Evolutionary conservation across 495 filamentous ascomycete genomes (phyloP).

Genomic region (Trichocladium uniseriatum): DNA sequence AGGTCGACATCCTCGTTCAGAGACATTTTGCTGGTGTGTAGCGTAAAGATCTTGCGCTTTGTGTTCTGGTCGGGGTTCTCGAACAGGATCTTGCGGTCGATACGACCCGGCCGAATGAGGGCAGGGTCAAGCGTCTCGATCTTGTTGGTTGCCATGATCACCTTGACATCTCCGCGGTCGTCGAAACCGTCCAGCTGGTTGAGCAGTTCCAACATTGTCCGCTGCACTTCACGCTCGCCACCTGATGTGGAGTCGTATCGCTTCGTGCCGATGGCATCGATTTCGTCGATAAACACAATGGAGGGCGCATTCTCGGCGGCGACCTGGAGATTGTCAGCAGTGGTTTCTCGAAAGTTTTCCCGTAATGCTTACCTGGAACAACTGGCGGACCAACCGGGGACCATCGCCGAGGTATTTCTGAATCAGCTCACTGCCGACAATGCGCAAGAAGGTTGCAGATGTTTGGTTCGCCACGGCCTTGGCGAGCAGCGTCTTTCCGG

Average conservation of each 20-base stretch:
- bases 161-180: slow-evolving; percentile 97
- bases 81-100: slow-evolving; percentile 98
- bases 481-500: slow-evolving; percentile 92
- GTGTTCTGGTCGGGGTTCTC: slow-evolving; percentile 99
- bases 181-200: slow-evolving; percentile 99
- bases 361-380: slow-evolving; percentile 62
- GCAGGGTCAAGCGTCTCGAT: slow-evolving; percentile 97
- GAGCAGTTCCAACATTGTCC: slow-evolving; percentile 96
- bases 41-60: slow-evolving; percentile 98
- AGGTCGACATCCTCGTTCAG: slow-evolving; percentile 90
- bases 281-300: slow-evolving; percentile 99
- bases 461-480: slow-evolving; percentile 99
- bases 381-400: slow-evolving; percentile 85
- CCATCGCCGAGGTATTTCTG: slow-evolving; percentile 99
- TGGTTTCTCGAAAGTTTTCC: background rate
- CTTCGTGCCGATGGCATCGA: slow-evolving; percentile 98
- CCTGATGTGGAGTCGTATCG: slow-evolving; percentile 96
- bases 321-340: slow-evolving; percentile 42
- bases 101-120: slow-evolving; percentile 92
- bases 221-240: slow-evolving; percentile 93
- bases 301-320: slow-evolving; percentile 93
- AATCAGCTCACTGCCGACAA: slow-evolving; percentile 95
- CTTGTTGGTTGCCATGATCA: slow-evolving; percentile 99
- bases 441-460: slow-evolving; percentile 94
- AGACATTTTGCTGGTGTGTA: slow-evolving; percentile 99